Conservation (phyloP, 345 rosid species). For the Noccaea bulbosa region DNA sequence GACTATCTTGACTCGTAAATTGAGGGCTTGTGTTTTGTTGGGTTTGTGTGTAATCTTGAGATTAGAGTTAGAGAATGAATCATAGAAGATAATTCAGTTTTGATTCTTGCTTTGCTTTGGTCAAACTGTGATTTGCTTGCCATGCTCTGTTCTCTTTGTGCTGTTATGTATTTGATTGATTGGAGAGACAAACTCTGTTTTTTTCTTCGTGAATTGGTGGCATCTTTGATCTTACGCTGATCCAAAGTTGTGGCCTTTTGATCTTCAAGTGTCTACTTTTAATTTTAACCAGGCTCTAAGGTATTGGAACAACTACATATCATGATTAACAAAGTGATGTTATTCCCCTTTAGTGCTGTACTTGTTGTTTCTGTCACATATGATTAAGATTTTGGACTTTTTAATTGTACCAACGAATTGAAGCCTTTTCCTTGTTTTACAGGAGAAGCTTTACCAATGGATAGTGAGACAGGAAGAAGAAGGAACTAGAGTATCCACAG, state of each 20-base stretch:
- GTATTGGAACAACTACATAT: background rate
- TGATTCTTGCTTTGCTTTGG: slow-evolving; percentile 11
- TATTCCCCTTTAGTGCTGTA: background rate
- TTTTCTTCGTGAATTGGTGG: background rate
- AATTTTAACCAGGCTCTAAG: background rate
- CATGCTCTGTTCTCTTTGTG: background rate
- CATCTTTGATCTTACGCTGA: too few relatives aligned
- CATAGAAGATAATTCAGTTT: background rate
- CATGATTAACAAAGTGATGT: background rate
- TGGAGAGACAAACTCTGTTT: slow-evolving; percentile 2
- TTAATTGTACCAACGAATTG: too few relatives aligned
- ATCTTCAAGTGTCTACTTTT: slow-evolving; percentile 7
- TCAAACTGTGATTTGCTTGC: background rate
- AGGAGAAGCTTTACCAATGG: slow-evolving; percentile 89
- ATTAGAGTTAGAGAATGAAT: background rate
- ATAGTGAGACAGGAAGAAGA: slow-evolving; percentile 74
- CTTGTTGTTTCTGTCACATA: background rate
- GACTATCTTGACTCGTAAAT: background rate
- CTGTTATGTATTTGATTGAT: background rate
- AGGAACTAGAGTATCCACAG: slow-evolving; percentile 64
- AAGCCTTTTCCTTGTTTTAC: background rate
- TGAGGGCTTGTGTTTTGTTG: background rate
- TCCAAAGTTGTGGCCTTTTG: slow-evolving; percentile 16
- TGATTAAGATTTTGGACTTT: background rate
- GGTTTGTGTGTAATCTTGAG: background rate